Evolutionary conservation across 352 stramenopile species (phyloP), one percentile per base, ranked within the genome.

Genomic region (Phytopythium vexans): DNA sequence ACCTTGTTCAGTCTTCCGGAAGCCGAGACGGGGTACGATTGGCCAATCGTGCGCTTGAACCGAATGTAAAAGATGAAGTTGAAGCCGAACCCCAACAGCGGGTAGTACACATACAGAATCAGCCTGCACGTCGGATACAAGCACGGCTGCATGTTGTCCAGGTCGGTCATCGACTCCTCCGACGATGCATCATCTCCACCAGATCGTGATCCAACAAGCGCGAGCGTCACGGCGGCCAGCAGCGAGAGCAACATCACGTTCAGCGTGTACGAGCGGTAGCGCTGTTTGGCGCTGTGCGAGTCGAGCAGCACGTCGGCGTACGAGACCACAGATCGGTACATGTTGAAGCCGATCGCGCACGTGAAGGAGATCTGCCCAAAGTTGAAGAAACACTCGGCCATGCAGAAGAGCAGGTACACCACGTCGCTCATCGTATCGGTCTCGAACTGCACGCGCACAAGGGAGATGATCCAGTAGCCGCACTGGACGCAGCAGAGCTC

Each of bases 101-200:
- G 79, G 52, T 86, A 89, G 61, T 88, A 89, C 36, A 89, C 74
- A 61, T 89, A 89, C 60, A 89, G 59, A 52, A 89, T 88, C 14
- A 82, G 66, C 0, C 76, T 72, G 38, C 79, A 88, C 43, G 76
- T 86, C 45, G 70, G 68, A 60, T 89, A 86, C 8, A 89, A 60
- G 16, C 77, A 88, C 39, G 78, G 73, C 54, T 81, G 73, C 45
- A 82, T 80, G 31, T 66, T 79, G 15, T 83, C 65, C 3, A 67
- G 42, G 12, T 71, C 60, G 10, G 62, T 43, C 14, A 74, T 60
- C 16, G 68, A 60, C 31, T 79, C 68, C 41, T 73, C 57, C 8
- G 54, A 64, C 37, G 54, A 58, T n/a, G 59, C 49, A 6, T 62
- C 55, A 16, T 68, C 56, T 3, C 60, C 58, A 53, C 52, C 46